Evolutionary conservation across 2,329 filamentous ascomycete species (phyloP), one percentile per base, ranked within the genome.

Genomic region (Tolypocladium album): DNA sequence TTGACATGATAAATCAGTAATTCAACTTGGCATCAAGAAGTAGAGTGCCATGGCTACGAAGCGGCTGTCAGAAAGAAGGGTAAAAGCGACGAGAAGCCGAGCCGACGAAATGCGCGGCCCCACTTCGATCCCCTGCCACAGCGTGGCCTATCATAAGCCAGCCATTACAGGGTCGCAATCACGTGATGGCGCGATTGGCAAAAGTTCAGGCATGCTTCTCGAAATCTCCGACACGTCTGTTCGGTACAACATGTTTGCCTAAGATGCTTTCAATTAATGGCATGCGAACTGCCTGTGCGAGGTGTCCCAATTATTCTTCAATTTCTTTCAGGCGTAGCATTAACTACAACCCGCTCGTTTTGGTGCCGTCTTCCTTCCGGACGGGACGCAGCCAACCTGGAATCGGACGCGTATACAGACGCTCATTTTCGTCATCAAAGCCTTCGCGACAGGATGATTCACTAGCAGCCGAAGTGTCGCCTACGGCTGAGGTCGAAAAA

Each of bases 401-500:
- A 7, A 22, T 11, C 50, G 11, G 50, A n/a, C 31, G 50, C 50
- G 11, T 31, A 64, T 64, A 63, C 66, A 64, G 64, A 62, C 69
- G 69, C 61, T 62, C 58, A 20, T 69, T 74, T 65, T 72, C 72
- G 39, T 66, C 60, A 4, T 70, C 69, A n/a, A 63, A 62, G 62
- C 58, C 42, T 58, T 61, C 65, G 56, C 66, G 62, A 62, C 66
- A 69, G 53, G 66, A 67, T 20, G 31, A 61, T 5, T 13, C 57
- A 13, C 24, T 15, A 27, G n/a, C 55, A 53, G 22, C 52, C 13
- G 15, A 15, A n/a, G 4, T 40, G 59, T 40, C 45, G 36, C 31
- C 62, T 3, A 12, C 40, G 12, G 64, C 70, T 13, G 77, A 82
- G 6, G 76, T 84, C 59, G 88, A 90, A 69, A 76, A 78, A 13